Evolutionary conservation across 1,284 basidiomycete species (phyloP), one percentile per base, ranked within the genome.

Genomic region (Ustilago vetiveriae): DNA sequence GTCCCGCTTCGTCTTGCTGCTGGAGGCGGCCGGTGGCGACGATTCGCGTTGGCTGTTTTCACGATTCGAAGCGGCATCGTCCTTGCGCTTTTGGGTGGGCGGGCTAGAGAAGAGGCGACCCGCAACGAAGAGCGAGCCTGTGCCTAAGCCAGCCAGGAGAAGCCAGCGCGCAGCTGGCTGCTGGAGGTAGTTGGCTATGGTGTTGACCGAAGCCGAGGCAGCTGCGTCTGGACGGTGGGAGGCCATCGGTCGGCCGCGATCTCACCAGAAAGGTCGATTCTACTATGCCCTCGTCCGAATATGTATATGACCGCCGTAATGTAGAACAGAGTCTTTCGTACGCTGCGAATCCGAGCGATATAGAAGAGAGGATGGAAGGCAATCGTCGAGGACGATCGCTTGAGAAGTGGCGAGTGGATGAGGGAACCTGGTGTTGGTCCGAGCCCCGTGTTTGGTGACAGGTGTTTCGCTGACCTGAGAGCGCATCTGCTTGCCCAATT

Each of bases 101-200:
- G 46, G 35, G 13, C 32, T 33, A 19, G 48, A 42, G 13, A 51
- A 39, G 46, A 63, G 29, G 4, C 33, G 46, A 10, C 55, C 40
- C 11, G 56, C 52, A 17, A 66, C 9, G 32, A 67, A 33, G 3
- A 59, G 27, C 1, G 67, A 70, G 27, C 55, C 48, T 6, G 67
- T 60, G 6, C 67, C 56, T 8, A 70, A 48, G 41, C 67, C 67
- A 17, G 47, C 59, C 16, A 70, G 45, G 1, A 45, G 40, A 22
- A 70, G 48, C 54, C 50, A 63, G n/a, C 66, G 66, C 14, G 43
- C 23, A 39, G 41, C 33, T 0, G 59, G 55, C n/a, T 69, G 59
- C 23, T 55, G 59, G 2, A 63, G 22, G 26, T 38, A 47, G n/a
- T 49, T 44, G 35, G 47, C 48, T 6, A 67, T 16, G 14, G 54